These are phyloP conservation scores for Rhynchospora tenuis DNA, from an alignment of 176 grass and related monocot genomes.

Conservation along the genomic window DNA sequence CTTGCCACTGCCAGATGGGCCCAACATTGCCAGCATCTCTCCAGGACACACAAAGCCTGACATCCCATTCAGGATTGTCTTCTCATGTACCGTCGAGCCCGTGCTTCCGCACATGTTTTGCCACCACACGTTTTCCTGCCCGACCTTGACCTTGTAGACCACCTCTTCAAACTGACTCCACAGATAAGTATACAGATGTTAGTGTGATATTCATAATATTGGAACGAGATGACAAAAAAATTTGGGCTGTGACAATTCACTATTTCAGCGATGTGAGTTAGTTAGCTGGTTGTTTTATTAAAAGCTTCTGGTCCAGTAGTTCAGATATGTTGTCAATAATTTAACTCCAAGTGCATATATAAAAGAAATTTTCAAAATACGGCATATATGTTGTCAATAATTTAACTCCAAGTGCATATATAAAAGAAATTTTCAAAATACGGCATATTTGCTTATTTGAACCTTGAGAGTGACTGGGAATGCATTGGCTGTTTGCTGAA, in stretches of 20 bases:
- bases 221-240: not conserved
- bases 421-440: not conserved
- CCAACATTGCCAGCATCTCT: slow-evolving; percentile 97
- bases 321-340: not conserved
- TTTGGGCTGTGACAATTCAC: not conserved
- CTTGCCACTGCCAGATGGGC: slow-evolving; percentile 95
- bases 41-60: slow-evolving; percentile 76
- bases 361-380: not conserved
- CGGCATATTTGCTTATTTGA: not conserved
- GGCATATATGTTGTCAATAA: not conserved
- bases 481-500: slow-evolving; percentile 27
- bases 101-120: not conserved
- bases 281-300: not conserved
- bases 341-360: not conserved
- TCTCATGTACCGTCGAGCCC: slow-evolving; percentile 31
- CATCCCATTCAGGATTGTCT: slow-evolving; percentile 83
- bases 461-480: slow-evolving; percentile 85
- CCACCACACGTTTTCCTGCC: slow-evolving; percentile 31
- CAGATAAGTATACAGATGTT: slow-evolving; percentile 4
- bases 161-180: slow-evolving; percentile 75
- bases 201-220: slow-evolving; percentile 15
- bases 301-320: not conserved
- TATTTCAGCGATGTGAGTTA: not conserved
- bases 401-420: not conserved
- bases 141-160: slow-evolving; percentile 67